These are phyloP conservation scores for Amanita polypyramis DNA, from an alignment of 768 basidiomycete species.

Conservation along the genomic window DNA sequence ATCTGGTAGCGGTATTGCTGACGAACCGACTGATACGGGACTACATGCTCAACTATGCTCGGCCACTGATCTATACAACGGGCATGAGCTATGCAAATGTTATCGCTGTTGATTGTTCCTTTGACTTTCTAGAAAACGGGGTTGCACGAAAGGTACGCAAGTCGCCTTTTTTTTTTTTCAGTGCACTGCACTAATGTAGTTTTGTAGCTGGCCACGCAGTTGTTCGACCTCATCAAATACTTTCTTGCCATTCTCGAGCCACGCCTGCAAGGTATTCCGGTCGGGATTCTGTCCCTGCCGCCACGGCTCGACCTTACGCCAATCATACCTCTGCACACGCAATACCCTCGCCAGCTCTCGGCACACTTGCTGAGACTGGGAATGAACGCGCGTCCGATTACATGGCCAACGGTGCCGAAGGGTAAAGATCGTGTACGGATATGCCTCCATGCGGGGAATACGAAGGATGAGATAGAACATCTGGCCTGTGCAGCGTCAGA, in stretches of 20 bases:
- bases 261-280: conserved; percentile 22
- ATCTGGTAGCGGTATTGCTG: conserved; percentile 56
- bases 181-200: not conserved
- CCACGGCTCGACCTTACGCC: conserved; percentile 38
- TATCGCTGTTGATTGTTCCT: conserved; percentile 64
- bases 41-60: conserved; percentile 87
- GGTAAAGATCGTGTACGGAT: conserved; percentile 79
- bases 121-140: conserved; percentile 68
- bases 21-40: conserved; percentile 62
- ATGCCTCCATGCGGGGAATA: conserved; percentile 80
- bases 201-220: conserved; percentile 18
- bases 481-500: conserved; percentile 39
- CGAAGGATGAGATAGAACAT: conserved; percentile 45
- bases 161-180: not conserved
- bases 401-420: conserved; percentile 84
- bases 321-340: conserved; percentile 79
- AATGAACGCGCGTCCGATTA: conserved; percentile 67
- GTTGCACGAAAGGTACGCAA: conserved; percentile 42
- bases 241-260: conserved; percentile 24
- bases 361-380: conserved; percentile 43
- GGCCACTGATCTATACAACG: conserved; percentile 88
- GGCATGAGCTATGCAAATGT: conserved; percentile 70
- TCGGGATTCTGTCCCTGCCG: conserved; percentile 27
- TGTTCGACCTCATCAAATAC: conserved; percentile 36
- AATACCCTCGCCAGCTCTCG: conserved; percentile 67